Conservation (phyloP, 768 basidiomycete genomes). For the Podaxis sp. region DNA sequence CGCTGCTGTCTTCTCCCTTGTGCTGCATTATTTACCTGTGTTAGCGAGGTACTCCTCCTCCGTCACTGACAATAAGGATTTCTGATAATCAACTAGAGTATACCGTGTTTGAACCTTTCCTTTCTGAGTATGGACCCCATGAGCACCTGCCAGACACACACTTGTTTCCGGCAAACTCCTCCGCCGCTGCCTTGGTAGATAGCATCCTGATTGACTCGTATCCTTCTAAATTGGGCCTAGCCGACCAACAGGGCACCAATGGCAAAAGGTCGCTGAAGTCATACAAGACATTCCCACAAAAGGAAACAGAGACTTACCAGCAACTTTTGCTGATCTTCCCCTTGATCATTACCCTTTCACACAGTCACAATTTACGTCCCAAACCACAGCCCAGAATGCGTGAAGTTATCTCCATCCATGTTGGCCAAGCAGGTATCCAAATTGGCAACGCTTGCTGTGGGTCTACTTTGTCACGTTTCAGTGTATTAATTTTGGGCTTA, state of each 20-base stretch:
- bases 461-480: conserved; percentile 24
- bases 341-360: conserved; percentile 12
- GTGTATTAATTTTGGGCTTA: conserved; percentile 19
- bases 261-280: conserved; percentile 15
- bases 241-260: conserved; percentile 10
- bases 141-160: too few species aligned
- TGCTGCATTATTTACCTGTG: too few species aligned
- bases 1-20: too few species aligned
- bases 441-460: conserved; percentile 95
- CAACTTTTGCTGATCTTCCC: conserved; percentile 13
- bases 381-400: conserved; percentile 46
- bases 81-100: too few species aligned
- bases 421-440: conserved; percentile 95
- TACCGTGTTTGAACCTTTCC: too few species aligned
- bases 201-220: too few species aligned
- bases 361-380: conserved; percentile 10
- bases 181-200: too few species aligned
- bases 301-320: not conserved
- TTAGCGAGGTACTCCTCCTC: too few species aligned
- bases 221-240: too few species aligned
- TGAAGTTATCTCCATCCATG: conserved; percentile 94
- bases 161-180: too few species aligned
- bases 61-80: too few species aligned
- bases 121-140: too few species aligned
- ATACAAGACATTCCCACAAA: not conserved